A percentile compares a stretch with the other conserved stretches of the same genome.
Conservation (phyloP, 768 basidiomycete species). For the Leccinum subgranulosum region DNA sequence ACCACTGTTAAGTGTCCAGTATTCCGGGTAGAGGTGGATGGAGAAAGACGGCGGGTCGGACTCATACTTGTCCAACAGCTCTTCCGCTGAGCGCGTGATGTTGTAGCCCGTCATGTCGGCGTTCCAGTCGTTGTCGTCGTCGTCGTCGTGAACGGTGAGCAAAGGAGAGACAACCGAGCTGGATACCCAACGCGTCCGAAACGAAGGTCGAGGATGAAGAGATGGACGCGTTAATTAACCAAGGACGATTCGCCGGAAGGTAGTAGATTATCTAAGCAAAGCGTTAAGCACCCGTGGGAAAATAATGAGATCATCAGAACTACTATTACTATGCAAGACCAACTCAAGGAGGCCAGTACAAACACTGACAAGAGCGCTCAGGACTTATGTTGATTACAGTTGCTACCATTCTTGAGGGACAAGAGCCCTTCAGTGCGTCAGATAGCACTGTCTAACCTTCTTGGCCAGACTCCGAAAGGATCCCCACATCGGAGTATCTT, state of each 20-base stretch:
- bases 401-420: slow-evolving; percentile 82
- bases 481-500: slow-evolving; percentile 75
- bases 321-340: slow-evolving; percentile 26
- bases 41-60: slow-evolving; percentile 68
- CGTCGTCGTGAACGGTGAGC: slow-evolving; percentile 2
- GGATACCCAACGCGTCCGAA: not conserved
- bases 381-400: slow-evolving; percentile 40
- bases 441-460: slow-evolving; percentile 79
- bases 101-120: slow-evolving; percentile 68
- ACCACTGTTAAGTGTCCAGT: slow-evolving; percentile 81
- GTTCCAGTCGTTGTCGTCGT: slow-evolving; percentile 13
- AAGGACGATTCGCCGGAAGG: not conserved
- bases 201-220: not conserved
- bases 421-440: slow-evolving; percentile 85
- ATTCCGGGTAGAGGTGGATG: slow-evolving; percentile 72
- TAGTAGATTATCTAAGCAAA: slow-evolving; percentile 21
- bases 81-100: slow-evolving; percentile 58
- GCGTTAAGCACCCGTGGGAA: slow-evolving; percentile 22
- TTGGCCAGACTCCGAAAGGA: slow-evolving; percentile 73
- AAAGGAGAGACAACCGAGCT: not conserved
- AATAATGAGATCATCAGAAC: slow-evolving; percentile 13
- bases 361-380: not conserved
- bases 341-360: slow-evolving; percentile 38
- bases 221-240: slow-evolving; percentile 22
- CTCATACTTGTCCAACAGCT: slow-evolving; percentile 57